Conservation (phyloP, 495 filamentous ascomycete genomes). For the Annulohypoxylon maeteangense region DNA sequence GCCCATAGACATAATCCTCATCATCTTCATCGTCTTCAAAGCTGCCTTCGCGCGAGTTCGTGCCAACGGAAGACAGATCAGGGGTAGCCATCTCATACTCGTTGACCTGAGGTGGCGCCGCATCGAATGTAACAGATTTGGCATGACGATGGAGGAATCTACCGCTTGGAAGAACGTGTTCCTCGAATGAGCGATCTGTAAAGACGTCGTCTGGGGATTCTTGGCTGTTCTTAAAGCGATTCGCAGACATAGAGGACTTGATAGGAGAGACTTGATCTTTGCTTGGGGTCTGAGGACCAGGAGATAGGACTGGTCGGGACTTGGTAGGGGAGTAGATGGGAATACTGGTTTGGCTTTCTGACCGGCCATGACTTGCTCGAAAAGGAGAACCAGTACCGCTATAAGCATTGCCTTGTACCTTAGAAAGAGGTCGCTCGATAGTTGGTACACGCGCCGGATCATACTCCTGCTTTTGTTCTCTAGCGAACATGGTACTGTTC, state of each 20-base stretch:
- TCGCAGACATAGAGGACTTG: slow-evolving; percentile 83
- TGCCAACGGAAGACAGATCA: slow-evolving; percentile 87
- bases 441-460: slow-evolving; percentile 80
- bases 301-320: slow-evolving; percentile 43
- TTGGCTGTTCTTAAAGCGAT: slow-evolving; percentile 76
- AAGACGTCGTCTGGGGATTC: slow-evolving; percentile 79
- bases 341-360: slow-evolving; percentile 62
- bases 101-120: slow-evolving; percentile 90
- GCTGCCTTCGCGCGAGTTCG: slow-evolving; percentile 87
- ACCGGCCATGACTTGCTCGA: slow-evolving; percentile 57
- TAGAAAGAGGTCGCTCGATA: slow-evolving; percentile 81
- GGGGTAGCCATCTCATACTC: slow-evolving; percentile 98
- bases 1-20: slow-evolving; percentile 64
- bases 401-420: slow-evolving; percentile 73
- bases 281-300: slow-evolving; percentile 67
- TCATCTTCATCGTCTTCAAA: slow-evolving; percentile 83
- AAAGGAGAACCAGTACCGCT: slow-evolving; percentile 60
- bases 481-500: slow-evolving; percentile 94
- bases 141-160: slow-evolving; percentile 78
- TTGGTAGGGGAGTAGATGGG: slow-evolving; percentile 54
- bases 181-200: slow-evolving; percentile 65
- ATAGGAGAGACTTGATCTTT: slow-evolving; percentile 80
- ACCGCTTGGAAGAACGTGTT: slow-evolving; percentile 64
- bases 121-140: slow-evolving; percentile 97
- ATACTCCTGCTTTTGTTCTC: slow-evolving; percentile 88